A percentile compares a stretch with the other conserved stretches of the same genome.
These are phyloP conservation scores for Populus hybrid DNA, from an alignment of 441 rosid genomes.

Conservation along the genomic window DNA sequence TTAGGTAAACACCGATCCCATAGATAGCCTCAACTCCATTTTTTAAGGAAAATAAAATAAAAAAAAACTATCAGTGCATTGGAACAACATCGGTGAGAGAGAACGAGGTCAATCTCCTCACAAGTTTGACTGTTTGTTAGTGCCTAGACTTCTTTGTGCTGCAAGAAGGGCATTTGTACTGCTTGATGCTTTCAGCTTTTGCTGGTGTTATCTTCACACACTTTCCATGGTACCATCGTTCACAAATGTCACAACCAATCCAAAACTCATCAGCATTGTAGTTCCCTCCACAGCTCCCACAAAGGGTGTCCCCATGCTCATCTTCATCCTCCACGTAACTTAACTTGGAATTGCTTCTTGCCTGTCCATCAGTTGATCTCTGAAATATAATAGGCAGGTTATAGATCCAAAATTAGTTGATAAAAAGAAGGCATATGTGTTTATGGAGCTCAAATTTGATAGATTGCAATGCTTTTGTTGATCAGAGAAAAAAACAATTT, in stretches of 20 bases:
- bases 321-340: constrained; percentile 56
- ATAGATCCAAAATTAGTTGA: neutral
- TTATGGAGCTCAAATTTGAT: neutral
- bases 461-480: neutral
- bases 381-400: constrained; percentile 19
- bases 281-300: constrained; percentile 77
- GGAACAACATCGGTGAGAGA: constrained; percentile 20
- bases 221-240: constrained; percentile 84
- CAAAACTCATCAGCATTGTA: constrained; percentile 74
- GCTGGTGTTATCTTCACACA: constrained; percentile 86
- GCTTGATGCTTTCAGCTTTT: constrained; percentile 76
- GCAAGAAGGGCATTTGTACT: constrained; percentile 85
- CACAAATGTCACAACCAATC: constrained; percentile 83
- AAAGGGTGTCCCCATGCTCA: constrained; percentile 70
- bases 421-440: neutral
- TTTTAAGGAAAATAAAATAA: neutral
- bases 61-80: constrained; percentile 19
- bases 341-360: constrained; percentile 47
- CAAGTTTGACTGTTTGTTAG: constrained; percentile 22
- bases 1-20: neutral
- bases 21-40: neutral
- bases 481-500: neutral
- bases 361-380: constrained; percentile 72
- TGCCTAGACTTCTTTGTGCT: constrained; percentile 60
- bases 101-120: neutral